phyloP scores from a whole-genome alignment of 176 grass and related monocot species.

The Hordeum marinum region DNA sequence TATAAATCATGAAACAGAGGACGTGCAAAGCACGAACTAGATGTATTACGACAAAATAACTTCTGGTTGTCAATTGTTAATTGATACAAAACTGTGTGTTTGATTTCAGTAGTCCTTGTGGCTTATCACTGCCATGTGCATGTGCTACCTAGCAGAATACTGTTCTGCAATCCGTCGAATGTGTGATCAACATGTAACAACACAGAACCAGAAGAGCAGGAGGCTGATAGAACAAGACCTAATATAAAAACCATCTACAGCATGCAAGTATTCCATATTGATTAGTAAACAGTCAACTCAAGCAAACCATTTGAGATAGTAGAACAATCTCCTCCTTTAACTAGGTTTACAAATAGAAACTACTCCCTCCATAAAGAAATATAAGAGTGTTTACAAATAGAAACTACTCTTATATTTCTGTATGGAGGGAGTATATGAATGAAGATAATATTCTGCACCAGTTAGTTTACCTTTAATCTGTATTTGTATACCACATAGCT shows the following conservation, averaged over 20 bases:
- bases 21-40: not conserved
- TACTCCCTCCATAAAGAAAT: too few relatives aligned
- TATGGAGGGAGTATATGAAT: too few relatives aligned
- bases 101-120: not conserved
- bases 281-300: not conserved
- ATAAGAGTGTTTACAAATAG: too few relatives aligned
- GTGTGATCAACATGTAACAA: not conserved
- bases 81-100: not conserved
- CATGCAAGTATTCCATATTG: not conserved
- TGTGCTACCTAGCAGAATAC: not conserved
- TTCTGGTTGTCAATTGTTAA: not conserved
- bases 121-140: not conserved
- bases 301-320: not conserved
- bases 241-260: not conserved
- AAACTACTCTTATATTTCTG: too few relatives aligned
- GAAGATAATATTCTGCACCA: not conserved
- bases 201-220: not conserved
- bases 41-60: not conserved
- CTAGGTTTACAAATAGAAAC: not conserved
- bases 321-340: conserved; percentile 7
- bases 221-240: not conserved
- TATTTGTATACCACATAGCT: conserved; percentile 72
- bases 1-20: not conserved
- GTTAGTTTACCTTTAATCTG: conserved; percentile 67
- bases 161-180: not conserved